phyloP scores from a whole-genome alignment of 2,329 filamentous ascomycete genomes.

The Neonectria ditissima region DNA sequence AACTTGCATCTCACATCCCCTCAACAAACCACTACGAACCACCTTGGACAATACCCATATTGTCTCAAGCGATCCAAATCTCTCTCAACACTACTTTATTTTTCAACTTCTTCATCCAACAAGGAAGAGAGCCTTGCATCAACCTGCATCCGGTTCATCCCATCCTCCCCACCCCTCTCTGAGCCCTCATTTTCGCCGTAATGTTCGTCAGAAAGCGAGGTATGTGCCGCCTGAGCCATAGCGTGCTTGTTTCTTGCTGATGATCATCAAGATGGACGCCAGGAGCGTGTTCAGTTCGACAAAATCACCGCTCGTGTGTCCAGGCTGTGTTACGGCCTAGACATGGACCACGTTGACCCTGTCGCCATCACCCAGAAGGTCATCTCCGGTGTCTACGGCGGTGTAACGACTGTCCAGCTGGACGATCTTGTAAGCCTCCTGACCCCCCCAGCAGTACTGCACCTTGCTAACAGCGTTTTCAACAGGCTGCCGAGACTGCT shows the following conservation, averaged over 20 bases:
- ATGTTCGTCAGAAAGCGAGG: slow-evolving; percentile 75
- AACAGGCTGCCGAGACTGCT: slow-evolving; percentile 94
- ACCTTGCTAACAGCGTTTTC: slow-evolving; percentile 20
- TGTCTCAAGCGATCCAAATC: slow-evolving; percentile 25
- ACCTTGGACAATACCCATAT: slow-evolving; percentile 29
- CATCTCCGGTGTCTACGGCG: slow-evolving; percentile 98
- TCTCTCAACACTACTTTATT: slow-evolving; percentile 37
- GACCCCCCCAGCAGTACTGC: slow-evolving; percentile 1
- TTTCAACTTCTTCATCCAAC: slow-evolving; percentile 42
- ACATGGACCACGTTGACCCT: slow-evolving; percentile 93
- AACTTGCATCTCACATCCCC: slow-evolving; percentile 42
- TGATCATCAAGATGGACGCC: slow-evolving; percentile 85
- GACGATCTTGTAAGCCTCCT: slow-evolving; percentile 87
- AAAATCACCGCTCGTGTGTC: slow-evolving; percentile 99
- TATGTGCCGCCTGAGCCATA: slow-evolving; percentile 52
- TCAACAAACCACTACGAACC: slow-evolving; percentile 39
- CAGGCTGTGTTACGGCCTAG: slow-evolving; percentile 95
- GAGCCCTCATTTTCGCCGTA: slow-evolving; percentile 47
- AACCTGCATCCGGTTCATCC: slow-evolving; percentile 35
- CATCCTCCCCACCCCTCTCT: slow-evolving; percentile 33
- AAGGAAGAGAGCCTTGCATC: slow-evolving; percentile 42
- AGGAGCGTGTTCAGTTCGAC: slow-evolving; percentile 99
- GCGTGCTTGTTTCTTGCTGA: slow-evolving; percentile 42
- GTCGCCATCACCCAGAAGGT: slow-evolving; percentile 99
- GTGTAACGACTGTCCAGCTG: slow-evolving; percentile 94